Evolutionary conservation across 345 rosid species (phyloP), one percentile per base, ranked within the genome.

Genomic region (Rhodomyrtus tomentosa): DNA sequence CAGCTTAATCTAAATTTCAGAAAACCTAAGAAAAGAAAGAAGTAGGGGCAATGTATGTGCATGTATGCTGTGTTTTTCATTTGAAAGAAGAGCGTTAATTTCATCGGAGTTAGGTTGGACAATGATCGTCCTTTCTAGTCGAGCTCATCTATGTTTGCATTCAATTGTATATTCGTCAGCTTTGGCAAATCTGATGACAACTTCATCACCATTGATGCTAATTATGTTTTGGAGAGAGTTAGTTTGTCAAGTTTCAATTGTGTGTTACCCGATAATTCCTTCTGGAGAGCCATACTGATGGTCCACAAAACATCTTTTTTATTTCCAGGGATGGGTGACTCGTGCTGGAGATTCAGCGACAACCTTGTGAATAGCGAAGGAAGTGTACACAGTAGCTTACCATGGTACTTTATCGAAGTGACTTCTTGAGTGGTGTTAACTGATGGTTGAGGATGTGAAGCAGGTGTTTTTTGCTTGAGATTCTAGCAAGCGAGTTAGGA

Each of bases 331-430:
- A 32, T 11, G 55, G 27, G 72, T 56, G 68, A 82, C 40, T 36
- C 32, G 59, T 80, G 83, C 49, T 55, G 58, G 85, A 38, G 53
- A 83, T 76, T 27, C 81, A 86, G 84, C 56, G 45, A 83, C 38
- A 54, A 85, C 80, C 83, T n/a, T 81, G 82, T 81, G 82, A 81
- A 81, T 81, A 81, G 82, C 24, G 40, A 81, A 81, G 55, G 82
- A 81, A n/a, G 11, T 50, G 56, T 81, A 81, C 40, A 50, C 53
- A 50, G 55, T 50, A 81, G 82, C 55, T 81, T 50, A 81, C 53
- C 55, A 81, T 81, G 51, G 82, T 81, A 81, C 53, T 81, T 81
- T 50, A 24, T 81, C 55, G 15, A 21, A 32, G 76, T 68, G 76
- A 68, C 82, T 27, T 81, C 0, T 45, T 50, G 42, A 49, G 56